Evolutionary conservation across 1,139 yeast genomes (phyloP).

Genomic region (Nadsonia commutata): DNA sequence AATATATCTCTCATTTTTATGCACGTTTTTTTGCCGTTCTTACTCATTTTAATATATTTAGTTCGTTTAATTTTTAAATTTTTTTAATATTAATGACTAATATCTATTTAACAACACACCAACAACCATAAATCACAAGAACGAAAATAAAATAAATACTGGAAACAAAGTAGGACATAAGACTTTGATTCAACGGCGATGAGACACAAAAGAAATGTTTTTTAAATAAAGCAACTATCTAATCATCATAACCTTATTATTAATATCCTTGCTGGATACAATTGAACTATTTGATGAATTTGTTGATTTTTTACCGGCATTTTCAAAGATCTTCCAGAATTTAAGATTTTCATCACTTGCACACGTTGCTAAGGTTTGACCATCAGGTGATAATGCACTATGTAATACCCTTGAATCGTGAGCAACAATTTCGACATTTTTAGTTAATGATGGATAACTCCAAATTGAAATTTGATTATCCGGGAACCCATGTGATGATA

Average conservation of each 20-base stretch:
- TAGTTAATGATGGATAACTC: constrained; percentile 73
- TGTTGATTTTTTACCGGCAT: constrained; percentile 22
- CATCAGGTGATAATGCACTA: constrained; percentile 82
- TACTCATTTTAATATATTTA: too few species aligned
- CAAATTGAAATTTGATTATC: constrained; percentile 72
- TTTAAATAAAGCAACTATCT: constrained; percentile 2
- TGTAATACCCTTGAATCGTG: constrained; percentile 82
- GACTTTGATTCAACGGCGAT: too few species aligned
- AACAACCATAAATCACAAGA: too few species aligned
- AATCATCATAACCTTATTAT: not conserved
- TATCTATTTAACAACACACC: too few species aligned
- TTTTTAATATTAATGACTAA: too few species aligned
- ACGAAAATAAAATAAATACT: too few species aligned
- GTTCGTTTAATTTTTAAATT: too few species aligned
- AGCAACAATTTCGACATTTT: constrained; percentile 80
- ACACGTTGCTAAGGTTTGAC: constrained; percentile 78
- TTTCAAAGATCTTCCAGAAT: constrained; percentile 85
- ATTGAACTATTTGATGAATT: not conserved
- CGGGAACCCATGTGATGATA: constrained; percentile 91
- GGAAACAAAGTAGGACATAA: too few species aligned
- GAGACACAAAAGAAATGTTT: constrained; percentile 12
- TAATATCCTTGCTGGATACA: not conserved
- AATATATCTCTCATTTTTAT: too few species aligned
- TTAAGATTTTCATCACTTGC: constrained; percentile 95
- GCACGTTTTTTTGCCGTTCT: too few species aligned